Evolutionary conservation across 805 yeast genomes (phyloP), one percentile per base, ranked within the genome.

Genomic region (Phaffomyces opuntiae): DNA sequence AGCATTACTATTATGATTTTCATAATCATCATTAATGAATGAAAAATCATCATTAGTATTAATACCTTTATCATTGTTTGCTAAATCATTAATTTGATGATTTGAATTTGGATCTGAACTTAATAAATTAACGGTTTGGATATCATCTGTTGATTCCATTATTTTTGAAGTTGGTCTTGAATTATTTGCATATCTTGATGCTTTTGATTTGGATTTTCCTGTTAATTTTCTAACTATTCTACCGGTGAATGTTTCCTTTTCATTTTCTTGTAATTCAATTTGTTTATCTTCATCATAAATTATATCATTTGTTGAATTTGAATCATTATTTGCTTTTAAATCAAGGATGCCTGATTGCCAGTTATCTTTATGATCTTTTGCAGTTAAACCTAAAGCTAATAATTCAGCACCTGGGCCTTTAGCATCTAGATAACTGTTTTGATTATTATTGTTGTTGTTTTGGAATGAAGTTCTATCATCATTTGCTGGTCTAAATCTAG

Each of bases 391-490:
- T 49, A 87, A 72, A 3, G 90, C 95, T 36, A 80, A 58, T 49
- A 87, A 70, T 61, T 81, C 87, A 34, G 67, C 66, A 24, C 69
- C 63, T 39, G 68, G 69, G 11, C 62, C 52, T 47, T 61, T 54
- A 46, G 60, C 56, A 29, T 29, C 31, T 1, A 29, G 12, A 13
- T 11, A 29, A 29, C 13, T 29, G 13, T 29, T 29, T 13, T 29
- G 14, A 42, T 50, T 54, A 44, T 64, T 60, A 17, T 58, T 56
- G 17, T 65, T 59, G 46, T 55, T 56, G 49, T 67, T 73, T 60
- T 84, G 93, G 80, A 90, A 90, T 9, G 96, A 87, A 21, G 88
- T 81, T 75, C 97, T 81, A 64, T 90, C 96, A 66, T 90, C 97
- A 57, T 73, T 81, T 11, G 95, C 95, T 12, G 95, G 93, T 43